These are phyloP conservation scores for Phyllostachys edulis DNA, from an alignment of 176 grass and related monocot genomes.

Conservation along the genomic window DNA sequence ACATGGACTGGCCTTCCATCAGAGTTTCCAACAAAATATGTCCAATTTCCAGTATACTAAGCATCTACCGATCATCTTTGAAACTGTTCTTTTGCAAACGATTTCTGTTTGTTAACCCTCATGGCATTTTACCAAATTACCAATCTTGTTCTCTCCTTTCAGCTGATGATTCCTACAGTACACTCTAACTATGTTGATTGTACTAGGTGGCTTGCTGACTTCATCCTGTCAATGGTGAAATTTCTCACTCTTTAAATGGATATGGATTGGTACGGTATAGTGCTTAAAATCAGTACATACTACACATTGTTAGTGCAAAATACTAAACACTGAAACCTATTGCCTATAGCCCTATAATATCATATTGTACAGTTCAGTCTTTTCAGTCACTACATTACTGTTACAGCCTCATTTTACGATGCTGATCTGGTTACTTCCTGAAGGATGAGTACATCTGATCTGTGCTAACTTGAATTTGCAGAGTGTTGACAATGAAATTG, in stretches of 20 bases:
- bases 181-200: no score
- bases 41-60: no score
- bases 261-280: background rate
- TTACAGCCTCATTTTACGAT: background rate
- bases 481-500: constrained; percentile 97
- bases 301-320: background rate
- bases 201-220: no score
- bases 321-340: background rate
- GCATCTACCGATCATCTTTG: no score
- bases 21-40: no score
- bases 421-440: background rate
- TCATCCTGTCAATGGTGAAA: no score
- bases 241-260: constrained; percentile 12
- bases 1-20: no score
- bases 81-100: no score
- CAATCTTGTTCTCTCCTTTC: no score
- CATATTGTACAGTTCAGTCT: background rate
- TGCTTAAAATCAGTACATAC: background rate
- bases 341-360: background rate
- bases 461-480: constrained; percentile 42
- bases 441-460: constrained; percentile 32
- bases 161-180: no score
- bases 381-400: background rate
- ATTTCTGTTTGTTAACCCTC: no score
- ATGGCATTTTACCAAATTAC: no score